phyloP scores from a whole-genome alignment of 1,139 yeast species.

The Geotrichum fermentans region DNA sequence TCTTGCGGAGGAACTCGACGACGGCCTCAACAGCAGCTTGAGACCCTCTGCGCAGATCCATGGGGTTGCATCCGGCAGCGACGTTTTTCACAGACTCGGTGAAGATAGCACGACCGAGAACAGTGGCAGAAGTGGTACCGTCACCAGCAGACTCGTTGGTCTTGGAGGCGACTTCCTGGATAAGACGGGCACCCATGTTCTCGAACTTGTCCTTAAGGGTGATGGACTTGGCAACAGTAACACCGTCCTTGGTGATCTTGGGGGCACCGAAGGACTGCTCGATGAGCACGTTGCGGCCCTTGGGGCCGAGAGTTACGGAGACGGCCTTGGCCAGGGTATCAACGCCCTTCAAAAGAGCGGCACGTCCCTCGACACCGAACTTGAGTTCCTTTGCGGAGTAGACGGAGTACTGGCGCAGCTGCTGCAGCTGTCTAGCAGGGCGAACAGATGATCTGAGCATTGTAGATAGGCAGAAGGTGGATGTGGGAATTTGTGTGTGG shows the following conservation, averaged over 20 bases:
- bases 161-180: constrained; percentile 97
- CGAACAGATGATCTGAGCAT: constrained; percentile 23
- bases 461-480: not conserved
- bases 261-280: constrained; percentile 98
- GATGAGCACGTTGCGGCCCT: constrained; percentile 95
- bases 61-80: constrained; percentile 99
- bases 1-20: constrained; percentile 77
- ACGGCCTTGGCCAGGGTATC: constrained; percentile 97
- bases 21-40: constrained; percentile 98
- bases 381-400: constrained; percentile 87
- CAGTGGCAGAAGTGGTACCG: constrained; percentile 98
- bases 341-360: constrained; percentile 91
- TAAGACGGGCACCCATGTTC: constrained; percentile 91
- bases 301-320: constrained; percentile 94
- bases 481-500: not conserved
- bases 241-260: constrained; percentile 99
- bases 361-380: constrained; percentile 98
- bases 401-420: constrained; percentile 36
- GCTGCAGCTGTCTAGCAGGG: constrained; percentile 18
- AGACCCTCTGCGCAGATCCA: constrained; percentile 98
- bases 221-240: constrained; percentile 90
- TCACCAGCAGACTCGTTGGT: constrained; percentile 99
- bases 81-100: constrained; percentile 97
- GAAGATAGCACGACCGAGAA: constrained; percentile 93
- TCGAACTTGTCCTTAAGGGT: constrained; percentile 88